Evolutionary conservation across 179 eudicot genomes (phyloP).

Genomic region (Nepenthes alata): DNA sequence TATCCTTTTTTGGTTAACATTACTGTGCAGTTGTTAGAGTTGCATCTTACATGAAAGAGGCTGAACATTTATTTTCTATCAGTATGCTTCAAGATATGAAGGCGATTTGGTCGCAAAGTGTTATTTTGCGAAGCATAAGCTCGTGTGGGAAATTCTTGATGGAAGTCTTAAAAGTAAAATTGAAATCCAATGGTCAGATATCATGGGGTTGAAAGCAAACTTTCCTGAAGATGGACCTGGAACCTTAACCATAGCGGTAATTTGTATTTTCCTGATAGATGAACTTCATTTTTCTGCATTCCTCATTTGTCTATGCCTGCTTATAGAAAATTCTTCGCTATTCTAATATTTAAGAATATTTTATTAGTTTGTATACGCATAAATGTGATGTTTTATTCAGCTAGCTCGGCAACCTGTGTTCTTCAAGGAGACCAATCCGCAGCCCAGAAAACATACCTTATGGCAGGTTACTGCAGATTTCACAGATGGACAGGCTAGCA

Average conservation of each 20-base stretch:
- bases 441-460: constrained; percentile 42
- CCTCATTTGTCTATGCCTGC: neutral
- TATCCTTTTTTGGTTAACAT: constrained; percentile 4
- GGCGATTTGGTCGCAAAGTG: constrained; percentile 45
- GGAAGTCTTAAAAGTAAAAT: constrained; percentile 45
- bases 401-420: constrained; percentile 40
- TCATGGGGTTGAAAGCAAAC: constrained; percentile 37
- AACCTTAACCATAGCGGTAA: constrained; percentile 35
- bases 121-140: constrained; percentile 45
- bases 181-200: constrained; percentile 44
- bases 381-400: constrained; percentile 11
- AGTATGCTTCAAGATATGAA: constrained; percentile 38
- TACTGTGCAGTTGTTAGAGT: neutral
- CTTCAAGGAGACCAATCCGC: constrained; percentile 44
- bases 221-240: constrained; percentile 39
- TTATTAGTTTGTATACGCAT: neutral
- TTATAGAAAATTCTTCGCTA: too few species aligned
- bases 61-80: constrained; percentile 11
- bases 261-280: neutral
- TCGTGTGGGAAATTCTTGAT: constrained; percentile 43
- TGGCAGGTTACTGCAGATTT: constrained; percentile 46
- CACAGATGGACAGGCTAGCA: constrained; percentile 36
- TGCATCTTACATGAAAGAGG: neutral
- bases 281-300: neutral
- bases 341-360: too few species aligned